phyloP scores from a whole-genome alignment of 352 stramenopile genomes.

The Pseudoperonospora humuli region DNA sequence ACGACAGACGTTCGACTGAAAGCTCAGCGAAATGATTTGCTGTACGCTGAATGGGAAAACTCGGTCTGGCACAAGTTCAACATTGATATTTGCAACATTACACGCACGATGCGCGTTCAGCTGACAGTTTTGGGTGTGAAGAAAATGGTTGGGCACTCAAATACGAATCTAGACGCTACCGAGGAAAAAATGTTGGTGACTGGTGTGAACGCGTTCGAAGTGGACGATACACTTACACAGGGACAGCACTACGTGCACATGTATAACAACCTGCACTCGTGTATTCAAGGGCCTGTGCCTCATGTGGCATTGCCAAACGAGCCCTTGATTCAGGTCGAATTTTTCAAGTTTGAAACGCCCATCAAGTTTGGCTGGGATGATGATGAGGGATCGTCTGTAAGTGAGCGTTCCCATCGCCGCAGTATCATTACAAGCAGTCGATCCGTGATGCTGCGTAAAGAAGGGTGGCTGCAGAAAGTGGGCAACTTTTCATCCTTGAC shows the following conservation, averaged over 20 bases:
- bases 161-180: constrained; percentile 26
- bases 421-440: constrained; percentile 49
- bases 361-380: constrained; percentile 77
- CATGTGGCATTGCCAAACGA: constrained; percentile 62
- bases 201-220: constrained; percentile 76
- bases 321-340: constrained; percentile 64
- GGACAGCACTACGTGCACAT: constrained; percentile 70
- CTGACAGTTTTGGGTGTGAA: constrained; percentile 68
- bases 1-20: constrained; percentile 65
- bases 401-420: constrained; percentile 34
- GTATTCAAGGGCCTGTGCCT: constrained; percentile 57
- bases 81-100: constrained; percentile 60
- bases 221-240: constrained; percentile 58
- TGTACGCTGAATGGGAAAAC: constrained; percentile 72
- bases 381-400: constrained; percentile 15
- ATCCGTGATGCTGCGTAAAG: constrained; percentile 58
- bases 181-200: constrained; percentile 77
- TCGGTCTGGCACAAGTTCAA: constrained; percentile 73
- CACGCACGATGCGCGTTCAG: constrained; percentile 67
- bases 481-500: constrained; percentile 64
- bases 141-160: constrained; percentile 42
- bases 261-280: constrained; percentile 76
- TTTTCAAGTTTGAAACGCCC: constrained; percentile 44
- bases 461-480: constrained; percentile 80
- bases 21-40: constrained; percentile 57